A percentile compares a stretch with the other conserved stretches of the same genome.
phyloP scores from a whole-genome alignment of 306 rosid species.

The Quercus agrifolia region DNA sequence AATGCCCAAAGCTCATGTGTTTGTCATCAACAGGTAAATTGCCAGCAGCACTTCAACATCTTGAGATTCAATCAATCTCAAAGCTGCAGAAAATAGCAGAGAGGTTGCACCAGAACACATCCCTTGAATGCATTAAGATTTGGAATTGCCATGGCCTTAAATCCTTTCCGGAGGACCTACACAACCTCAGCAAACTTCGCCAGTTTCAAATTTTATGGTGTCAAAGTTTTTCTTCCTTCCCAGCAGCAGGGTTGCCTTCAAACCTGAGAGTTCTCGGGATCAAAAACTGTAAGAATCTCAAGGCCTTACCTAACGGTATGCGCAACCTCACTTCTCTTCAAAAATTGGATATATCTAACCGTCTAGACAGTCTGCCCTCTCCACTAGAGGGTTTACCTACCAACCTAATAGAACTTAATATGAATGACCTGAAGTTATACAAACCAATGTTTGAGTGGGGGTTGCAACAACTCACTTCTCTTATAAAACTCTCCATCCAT shows the following conservation, averaged over 20 bases:
- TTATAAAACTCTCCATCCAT: not conserved
- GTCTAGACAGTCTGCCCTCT: not conserved
- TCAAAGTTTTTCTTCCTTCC: not conserved
- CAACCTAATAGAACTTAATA: not conserved
- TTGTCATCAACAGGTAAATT: too few species aligned
- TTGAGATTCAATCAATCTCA: not conserved
- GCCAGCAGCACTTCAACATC: too few species aligned
- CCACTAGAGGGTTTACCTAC: not conserved
- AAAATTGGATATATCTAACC: not conserved
- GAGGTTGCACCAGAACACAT: conserved; percentile 4
- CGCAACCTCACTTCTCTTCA: not conserved
- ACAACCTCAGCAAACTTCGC: conserved; percentile 5
- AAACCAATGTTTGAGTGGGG: not conserved
- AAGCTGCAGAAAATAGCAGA: conserved; percentile 8
- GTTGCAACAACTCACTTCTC: not conserved
- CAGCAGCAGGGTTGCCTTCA: not conserved
- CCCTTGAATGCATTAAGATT: conserved; percentile 15
- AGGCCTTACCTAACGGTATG: not conserved
- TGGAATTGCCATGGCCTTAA: conserved; percentile 18
- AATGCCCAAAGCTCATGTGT: not conserved
- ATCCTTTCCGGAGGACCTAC: conserved; percentile 8
- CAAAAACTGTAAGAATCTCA: not conserved
- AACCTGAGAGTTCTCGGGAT: not conserved
- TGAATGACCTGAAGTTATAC: not conserved
- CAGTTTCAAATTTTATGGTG: not conserved